These are phyloP conservation scores for Penstemon newberryi DNA, from an alignment of 257 asterid genomes.

Conservation along the genomic window DNA sequence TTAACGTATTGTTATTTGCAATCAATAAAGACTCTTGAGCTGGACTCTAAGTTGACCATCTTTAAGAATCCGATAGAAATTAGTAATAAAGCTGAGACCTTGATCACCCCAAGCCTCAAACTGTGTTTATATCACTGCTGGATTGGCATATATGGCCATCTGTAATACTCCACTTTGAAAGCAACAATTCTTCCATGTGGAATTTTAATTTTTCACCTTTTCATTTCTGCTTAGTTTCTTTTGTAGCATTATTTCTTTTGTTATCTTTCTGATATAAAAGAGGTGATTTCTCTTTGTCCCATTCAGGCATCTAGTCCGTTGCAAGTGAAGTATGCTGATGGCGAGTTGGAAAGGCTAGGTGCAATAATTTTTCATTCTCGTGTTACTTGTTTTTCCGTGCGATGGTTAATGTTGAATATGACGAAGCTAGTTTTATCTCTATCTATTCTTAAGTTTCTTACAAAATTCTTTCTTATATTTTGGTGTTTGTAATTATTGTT, in stretches of 20 bases:
- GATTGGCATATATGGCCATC: conserved; percentile 12
- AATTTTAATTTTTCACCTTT: conserved; percentile 5
- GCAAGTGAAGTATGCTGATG: conserved; percentile 99
- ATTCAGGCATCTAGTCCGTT: conserved; percentile 94
- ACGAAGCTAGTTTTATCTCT: no score
- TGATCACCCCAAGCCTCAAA: background rate
- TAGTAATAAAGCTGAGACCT: background rate
- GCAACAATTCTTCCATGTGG: conserved; percentile 5
- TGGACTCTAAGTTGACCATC: no score
- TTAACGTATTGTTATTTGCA: background rate
- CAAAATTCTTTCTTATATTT: background rate
- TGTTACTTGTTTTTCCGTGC: conserved; percentile 6
- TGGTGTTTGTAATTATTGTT: conserved; percentile 17
- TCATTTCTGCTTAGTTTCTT: conserved; percentile 15
- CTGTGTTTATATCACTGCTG: conserved; percentile 1
- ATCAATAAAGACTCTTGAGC: no score
- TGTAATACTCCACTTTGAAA: conserved; percentile 1
- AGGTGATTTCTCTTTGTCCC: conserved; percentile 32
- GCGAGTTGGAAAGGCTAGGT: conserved; percentile 97
- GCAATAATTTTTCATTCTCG: conserved; percentile 24
- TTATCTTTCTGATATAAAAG: background rate
- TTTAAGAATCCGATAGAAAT: no score
- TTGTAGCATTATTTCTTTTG: conserved; percentile 22
- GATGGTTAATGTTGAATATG: no score
- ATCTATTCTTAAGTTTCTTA: no score